phyloP scores from a whole-genome alignment of 495 filamentous ascomycete genomes.

The Extremus antarcticus region DNA sequence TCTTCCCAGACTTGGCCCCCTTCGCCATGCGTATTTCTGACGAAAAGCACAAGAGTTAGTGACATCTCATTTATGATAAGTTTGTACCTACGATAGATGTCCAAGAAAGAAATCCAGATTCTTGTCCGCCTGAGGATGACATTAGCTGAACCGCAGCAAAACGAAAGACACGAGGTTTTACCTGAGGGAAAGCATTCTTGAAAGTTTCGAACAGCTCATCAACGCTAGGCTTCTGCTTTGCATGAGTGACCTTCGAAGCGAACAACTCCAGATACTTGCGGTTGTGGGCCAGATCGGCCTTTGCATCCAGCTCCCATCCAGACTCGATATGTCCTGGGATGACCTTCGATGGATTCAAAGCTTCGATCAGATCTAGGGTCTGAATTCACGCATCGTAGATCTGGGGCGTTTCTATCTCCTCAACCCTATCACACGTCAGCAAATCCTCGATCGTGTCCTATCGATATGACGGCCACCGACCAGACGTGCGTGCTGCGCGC shows the following conservation, averaged over 20 bases:
- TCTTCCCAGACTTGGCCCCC: constrained; percentile 8
- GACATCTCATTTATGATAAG: too few species aligned
- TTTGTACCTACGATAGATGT: constrained; percentile 10
- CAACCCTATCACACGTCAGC: constrained; percentile 14
- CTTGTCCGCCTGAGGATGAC: background rate
- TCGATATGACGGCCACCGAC: background rate
- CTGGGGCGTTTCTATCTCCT: constrained; percentile 26
- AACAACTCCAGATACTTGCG: constrained; percentile 20
- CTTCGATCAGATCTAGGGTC: constrained; percentile 21
- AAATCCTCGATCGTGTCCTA: background rate
- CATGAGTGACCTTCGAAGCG: constrained; percentile 22
- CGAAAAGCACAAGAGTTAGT: too few species aligned
- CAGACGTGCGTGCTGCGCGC: constrained; percentile 15
- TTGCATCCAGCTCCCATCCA: constrained; percentile 24
- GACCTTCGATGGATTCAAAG: constrained; percentile 17
- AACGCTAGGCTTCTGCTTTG: constrained; percentile 16
- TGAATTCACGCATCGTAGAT: constrained; percentile 23
- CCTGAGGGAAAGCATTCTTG: constrained; percentile 21
- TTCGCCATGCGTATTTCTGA: constrained; percentile 2
- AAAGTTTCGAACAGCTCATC: constrained; percentile 28
- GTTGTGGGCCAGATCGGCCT: constrained; percentile 23
- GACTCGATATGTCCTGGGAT: constrained; percentile 26
- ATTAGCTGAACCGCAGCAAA: background rate
- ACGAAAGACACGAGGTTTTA: background rate
- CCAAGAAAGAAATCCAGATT: constrained; percentile 13